phyloP scores from a whole-genome alignment of 805 yeast species.

The Starmerella floris region DNA sequence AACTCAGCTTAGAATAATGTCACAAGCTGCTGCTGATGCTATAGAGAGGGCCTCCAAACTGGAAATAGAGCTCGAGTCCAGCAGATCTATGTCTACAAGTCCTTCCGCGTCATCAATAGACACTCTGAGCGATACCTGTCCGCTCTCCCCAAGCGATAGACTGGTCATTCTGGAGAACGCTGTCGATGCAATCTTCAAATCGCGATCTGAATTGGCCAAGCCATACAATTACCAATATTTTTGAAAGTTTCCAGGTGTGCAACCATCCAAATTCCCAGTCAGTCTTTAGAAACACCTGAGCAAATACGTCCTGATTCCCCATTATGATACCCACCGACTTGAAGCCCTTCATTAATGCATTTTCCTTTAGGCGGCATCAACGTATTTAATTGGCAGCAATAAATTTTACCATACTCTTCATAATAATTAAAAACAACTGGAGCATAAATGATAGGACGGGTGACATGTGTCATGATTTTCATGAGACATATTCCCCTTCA shows the following conservation, averaged over 20 bases:
- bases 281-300: too few relatives aligned
- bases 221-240: constrained; percentile 20
- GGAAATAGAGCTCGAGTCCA: constrained; percentile 17
- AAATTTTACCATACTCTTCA: too few relatives aligned
- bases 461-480: too few relatives aligned
- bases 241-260: too few relatives aligned
- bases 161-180: constrained; percentile 19
- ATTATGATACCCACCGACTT: neutral
- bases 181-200: constrained; percentile 16
- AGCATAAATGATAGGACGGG: too few relatives aligned
- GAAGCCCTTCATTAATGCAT: too few relatives aligned
- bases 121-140: neutral
- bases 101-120: constrained; percentile 7
- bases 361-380: too few relatives aligned
- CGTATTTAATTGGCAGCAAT: too few relatives aligned
- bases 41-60: constrained; percentile 22
- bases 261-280: too few relatives aligned
- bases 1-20: constrained; percentile 19
- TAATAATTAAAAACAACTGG: too few relatives aligned
- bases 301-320: neutral
- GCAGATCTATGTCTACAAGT: constrained; percentile 6
- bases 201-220: constrained; percentile 19
- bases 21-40: constrained; percentile 23
- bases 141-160: constrained; percentile 13
- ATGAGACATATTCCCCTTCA: too few relatives aligned